Conservation (phyloP, 116 monocot genomes). For the Zostera marina region DNA sequence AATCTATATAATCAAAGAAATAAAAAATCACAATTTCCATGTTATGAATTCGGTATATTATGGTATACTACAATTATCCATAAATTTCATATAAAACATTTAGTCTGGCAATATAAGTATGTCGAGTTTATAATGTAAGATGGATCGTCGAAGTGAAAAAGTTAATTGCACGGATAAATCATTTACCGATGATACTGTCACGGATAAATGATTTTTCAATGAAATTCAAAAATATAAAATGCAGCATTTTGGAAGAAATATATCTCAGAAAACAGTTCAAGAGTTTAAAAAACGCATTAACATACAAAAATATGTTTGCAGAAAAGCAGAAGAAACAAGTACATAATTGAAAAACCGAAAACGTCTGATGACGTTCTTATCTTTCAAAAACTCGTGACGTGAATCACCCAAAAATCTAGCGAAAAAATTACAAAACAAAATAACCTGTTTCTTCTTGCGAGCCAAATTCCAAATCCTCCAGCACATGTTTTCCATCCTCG, state of each 20-base stretch:
- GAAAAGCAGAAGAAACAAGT: neutral
- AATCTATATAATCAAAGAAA: constrained; percentile 27
- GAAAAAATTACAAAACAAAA: neutral
- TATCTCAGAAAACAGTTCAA: too few species aligned
- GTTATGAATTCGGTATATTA: too few species aligned
- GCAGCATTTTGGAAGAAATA: too few species aligned
- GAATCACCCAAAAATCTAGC: neutral
- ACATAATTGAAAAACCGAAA: neutral
- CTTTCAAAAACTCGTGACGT: neutral
- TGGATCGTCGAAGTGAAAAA: too few species aligned
- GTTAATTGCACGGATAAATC: too few species aligned
- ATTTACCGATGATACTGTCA: too few species aligned
- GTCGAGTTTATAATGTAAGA: too few species aligned
- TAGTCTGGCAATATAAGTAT: neutral
- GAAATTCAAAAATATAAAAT: too few species aligned
- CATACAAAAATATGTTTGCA: neutral
- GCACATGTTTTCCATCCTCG: constrained; percentile 97
- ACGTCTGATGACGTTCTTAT: neutral
- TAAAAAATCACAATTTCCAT: neutral
- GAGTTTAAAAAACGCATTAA: too few species aligned
- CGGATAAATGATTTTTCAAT: too few species aligned
- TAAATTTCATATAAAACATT: neutral
- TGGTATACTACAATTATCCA: too few species aligned
- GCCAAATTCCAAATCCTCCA: constrained; percentile 99
- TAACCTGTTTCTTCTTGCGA: constrained; percentile 96